A percentile compares a stretch with the other conserved stretches of the same genome.
Evolutionary conservation across 2,329 filamentous ascomycete species (phyloP).

Genomic region (Karstenula rhodostoma): DNA sequence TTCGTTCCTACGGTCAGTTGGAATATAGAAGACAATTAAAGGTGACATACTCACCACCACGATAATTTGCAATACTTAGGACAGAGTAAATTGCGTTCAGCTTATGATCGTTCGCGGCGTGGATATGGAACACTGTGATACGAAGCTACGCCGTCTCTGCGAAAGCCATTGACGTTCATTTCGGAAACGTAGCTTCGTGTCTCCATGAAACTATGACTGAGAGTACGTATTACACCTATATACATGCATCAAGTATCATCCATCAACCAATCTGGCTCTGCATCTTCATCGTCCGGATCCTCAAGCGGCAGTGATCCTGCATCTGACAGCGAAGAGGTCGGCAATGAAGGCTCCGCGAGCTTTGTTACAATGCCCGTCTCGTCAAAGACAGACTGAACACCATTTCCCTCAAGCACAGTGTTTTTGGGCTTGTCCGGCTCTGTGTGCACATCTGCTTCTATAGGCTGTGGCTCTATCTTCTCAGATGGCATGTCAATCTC

Average conservation of each 20-base stretch:
- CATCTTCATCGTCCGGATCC: slow-evolving; percentile 71
- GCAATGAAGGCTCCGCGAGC: slow-evolving; percentile 7
- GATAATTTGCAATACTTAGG: background rate
- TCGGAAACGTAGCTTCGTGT: background rate
- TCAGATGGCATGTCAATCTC: slow-evolving; percentile 1
- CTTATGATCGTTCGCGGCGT: no score
- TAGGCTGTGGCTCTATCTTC: background rate
- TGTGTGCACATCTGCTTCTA: background rate
- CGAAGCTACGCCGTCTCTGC: no score
- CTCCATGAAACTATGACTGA: background rate
- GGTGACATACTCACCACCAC: background rate
- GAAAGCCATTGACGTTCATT: background rate
- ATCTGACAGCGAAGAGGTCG: slow-evolving; percentile 46
- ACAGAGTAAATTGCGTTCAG: no score
- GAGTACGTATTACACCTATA: slow-evolving; percentile 9
- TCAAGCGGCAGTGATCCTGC: slow-evolving; percentile 63
- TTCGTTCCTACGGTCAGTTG: background rate
- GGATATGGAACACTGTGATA: no score
- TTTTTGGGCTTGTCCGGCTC: background rate
- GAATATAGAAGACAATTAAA: background rate
- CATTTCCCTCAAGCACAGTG: background rate
- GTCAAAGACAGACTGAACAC: background rate
- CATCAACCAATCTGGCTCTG: slow-evolving; percentile 69
- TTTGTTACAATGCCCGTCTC: background rate
- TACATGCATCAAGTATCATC: slow-evolving; percentile 33